Evolutionary conservation across 1,284 basidiomycete genomes (phyloP).

Genomic region (Malassezia vespertilionis): DNA sequence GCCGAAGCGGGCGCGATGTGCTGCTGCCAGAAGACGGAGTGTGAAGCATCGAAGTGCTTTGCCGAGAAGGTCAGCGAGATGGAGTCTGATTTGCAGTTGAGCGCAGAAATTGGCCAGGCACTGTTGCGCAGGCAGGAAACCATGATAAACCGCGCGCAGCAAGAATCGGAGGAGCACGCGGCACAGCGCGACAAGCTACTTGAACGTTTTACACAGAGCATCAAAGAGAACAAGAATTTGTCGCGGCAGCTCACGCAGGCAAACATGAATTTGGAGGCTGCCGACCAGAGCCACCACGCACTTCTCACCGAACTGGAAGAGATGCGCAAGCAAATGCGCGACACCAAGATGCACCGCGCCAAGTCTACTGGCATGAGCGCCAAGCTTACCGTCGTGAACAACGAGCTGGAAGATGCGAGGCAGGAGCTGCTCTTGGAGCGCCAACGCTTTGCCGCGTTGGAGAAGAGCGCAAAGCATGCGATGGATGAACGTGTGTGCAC

Average conservation of each 20-base stretch:
- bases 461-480: too few species aligned
- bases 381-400: slow-evolving; percentile 47
- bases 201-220: slow-evolving; percentile 26
- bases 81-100: slow-evolving; percentile 42
- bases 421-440: slow-evolving; percentile 69
- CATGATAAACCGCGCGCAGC: slow-evolving; percentile 56
- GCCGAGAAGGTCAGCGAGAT: slow-evolving; percentile 39
- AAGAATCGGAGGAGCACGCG: slow-evolving; percentile 43
- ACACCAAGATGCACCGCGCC: slow-evolving; percentile 11
- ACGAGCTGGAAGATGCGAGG: slow-evolving; percentile 69
- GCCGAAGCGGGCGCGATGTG: slow-evolving; percentile 15
- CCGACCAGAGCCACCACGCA: slow-evolving; percentile 66
- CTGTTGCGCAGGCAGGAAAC: slow-evolving; percentile 75
- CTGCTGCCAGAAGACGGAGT: slow-evolving; percentile 36
- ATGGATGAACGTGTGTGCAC: too few species aligned
- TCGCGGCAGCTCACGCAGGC: slow-evolving; percentile 66
- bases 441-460: too few species aligned
- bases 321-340: slow-evolving; percentile 56
- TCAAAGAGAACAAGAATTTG: slow-evolving; percentile 29
- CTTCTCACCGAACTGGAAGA: slow-evolving; percentile 67
- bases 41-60: slow-evolving; percentile 30
- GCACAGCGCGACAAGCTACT: slow-evolving; percentile 36
- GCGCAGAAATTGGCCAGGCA: slow-evolving; percentile 73
- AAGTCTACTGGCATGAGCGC: slow-evolving; percentile 55
- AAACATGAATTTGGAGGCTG: slow-evolving; percentile 67